Percentiles rank a stretch among this genome's conserved stretches.
These are phyloP conservation scores for Micromonas pusilla DNA, from an alignment of 139 green algal species.

Conservation along the genomic window DNA sequence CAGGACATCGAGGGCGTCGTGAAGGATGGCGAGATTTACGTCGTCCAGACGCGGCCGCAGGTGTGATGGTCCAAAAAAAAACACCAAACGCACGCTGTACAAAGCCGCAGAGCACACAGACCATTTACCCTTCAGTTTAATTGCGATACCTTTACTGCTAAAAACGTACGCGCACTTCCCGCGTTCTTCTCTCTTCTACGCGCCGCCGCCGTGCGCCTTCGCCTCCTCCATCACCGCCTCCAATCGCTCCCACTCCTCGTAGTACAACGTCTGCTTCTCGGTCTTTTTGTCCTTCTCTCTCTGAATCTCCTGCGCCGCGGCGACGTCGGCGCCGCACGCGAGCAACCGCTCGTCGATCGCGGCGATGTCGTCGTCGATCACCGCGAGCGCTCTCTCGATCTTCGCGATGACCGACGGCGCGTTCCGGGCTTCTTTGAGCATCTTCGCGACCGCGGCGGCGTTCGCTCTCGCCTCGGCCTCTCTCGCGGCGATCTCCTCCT, in stretches of 20 bases:
- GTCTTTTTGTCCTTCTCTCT: constrained; percentile 1
- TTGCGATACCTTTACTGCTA: neutral
- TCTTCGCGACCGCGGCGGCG: neutral
- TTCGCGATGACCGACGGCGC: constrained; percentile 16
- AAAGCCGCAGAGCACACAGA: neutral
- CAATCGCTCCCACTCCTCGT: constrained; percentile 1
- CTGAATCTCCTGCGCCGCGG: neutral
- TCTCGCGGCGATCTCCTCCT: neutral
- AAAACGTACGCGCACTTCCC: neutral
- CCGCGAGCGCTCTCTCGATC: constrained; percentile 2
- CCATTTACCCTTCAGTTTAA: neutral
- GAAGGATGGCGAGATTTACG: constrained; percentile 67
- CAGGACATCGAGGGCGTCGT: constrained; percentile 95
- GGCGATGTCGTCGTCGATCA: constrained; percentile 12
- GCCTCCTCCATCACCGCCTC: constrained; percentile 5
- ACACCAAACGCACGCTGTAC: neutral
- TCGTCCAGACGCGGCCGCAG: constrained; percentile 89
- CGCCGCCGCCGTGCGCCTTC: neutral
- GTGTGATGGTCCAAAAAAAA: constrained; percentile 10
- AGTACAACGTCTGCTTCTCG: neutral
- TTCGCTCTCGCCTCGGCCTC: neutral
- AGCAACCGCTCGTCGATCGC: neutral
- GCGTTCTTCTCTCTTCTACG: neutral
- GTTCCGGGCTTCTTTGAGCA: constrained; percentile 14
- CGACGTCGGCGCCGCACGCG: constrained; percentile 10